Evolutionary conservation across 2,329 filamentous ascomycete species (phyloP), one percentile per base, ranked within the genome.

Genomic region (Moelleriella libera): DNA sequence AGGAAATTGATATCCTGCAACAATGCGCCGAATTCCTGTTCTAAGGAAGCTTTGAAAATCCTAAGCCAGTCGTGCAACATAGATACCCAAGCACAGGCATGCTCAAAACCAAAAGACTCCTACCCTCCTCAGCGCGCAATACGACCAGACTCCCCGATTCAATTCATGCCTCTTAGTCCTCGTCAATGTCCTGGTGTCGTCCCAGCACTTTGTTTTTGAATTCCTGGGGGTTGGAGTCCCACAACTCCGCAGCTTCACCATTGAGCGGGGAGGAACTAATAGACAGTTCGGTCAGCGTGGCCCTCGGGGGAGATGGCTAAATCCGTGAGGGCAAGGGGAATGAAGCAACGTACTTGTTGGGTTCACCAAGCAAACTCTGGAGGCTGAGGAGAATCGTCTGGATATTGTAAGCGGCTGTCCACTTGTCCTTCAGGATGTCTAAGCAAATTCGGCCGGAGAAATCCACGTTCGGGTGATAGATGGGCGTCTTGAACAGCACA

Each of bases 381-480:
- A 98, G 68, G 57, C 90, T 97, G 58, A 98, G 67, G 48, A 98
- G 72, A 44, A 98, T 87, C 44, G 85, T 94, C 66, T 94, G 87
- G 52, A 94, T 88, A 61, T 97, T 97, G 75, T 96, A 94, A 42
- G 94, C 89, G 14, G 92, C 88, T 50, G 88, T 95, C 92, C 92
- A 98, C 71, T 96, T 96, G 67, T 97, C 92, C 75, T 96, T 97
- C 54, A 98, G 75, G 56, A 98, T 98, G 61, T 98, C 94, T 51
- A 98, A 75, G 65, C 92, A 98, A 67, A 98, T 98, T 48, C 92
- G 80, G 41, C 92, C 92, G 4, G 85, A 89, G 70, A 98, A 96
- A 69, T 98, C 92, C 57, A 98, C 87, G 59, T 98, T 98, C 47
- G 92, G 92, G 67, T 98, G 92, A 74, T 97, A 98, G 68, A 98